Evolutionary conservation across 352 stramenopile species (phyloP), one percentile per base, ranked within the genome.

Genomic region (Phytopythium litorale): DNA sequence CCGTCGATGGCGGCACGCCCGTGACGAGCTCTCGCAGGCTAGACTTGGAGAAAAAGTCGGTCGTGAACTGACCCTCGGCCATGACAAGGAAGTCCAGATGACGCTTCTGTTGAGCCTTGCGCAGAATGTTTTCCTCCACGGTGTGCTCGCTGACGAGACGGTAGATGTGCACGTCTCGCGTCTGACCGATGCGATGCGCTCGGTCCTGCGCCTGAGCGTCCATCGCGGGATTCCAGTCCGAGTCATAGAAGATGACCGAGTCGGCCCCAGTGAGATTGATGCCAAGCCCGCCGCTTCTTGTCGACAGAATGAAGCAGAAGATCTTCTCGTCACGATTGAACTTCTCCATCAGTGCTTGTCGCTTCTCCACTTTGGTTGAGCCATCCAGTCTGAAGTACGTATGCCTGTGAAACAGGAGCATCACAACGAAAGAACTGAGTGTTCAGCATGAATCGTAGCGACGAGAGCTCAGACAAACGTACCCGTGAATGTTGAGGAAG

Each of bases 41-140:
- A 8, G 84, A 72, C 38, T 87, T 87, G 3, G 79, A 91, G 64
- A 96, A 91, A 58, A 97, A 93, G 42, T 97, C 88, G 16, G 76
- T 89, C 19, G 78, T 87, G 63, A 88, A 87, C 52, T 94, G 78
- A 8, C 80, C 74, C 52, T 89, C 73, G 35, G 72, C 76, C 78
- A 97, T 91, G 18, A 94, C 95, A 6, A 99, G 70, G 38, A 97
- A 96, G 72, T 99, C 96, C 33, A 99, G 79, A 60, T 99, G 97
- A 1, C 93, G 84, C 77, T 99, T 99, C 69, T 99, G 97, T 60
- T 95, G 86, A 0, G 92, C 97, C 71, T 99, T 99, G n/a, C 89
- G 85, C n/a, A 99, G 68, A 64, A 99, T 99, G 74, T 99, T 99
- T 72, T 99, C 97, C 75, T 99, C 98, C 38, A 99, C 97, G 1